Conservation (phyloP, 2,329 filamentous ascomycete species). For the Verruconis gallopava region DNA sequence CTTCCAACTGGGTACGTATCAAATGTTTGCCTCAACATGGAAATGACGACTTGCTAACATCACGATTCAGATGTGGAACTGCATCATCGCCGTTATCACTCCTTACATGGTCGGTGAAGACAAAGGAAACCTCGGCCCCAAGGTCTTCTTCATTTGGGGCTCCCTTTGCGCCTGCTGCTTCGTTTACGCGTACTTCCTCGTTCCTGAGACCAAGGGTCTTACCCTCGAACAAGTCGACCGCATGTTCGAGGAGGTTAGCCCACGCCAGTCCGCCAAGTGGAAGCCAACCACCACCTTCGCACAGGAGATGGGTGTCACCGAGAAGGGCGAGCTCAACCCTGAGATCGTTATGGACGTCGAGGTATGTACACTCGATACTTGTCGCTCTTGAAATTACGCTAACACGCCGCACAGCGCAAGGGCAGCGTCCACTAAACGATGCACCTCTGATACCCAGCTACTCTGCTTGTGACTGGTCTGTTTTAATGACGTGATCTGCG, state of each 20-base stretch:
- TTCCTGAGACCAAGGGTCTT: constrained; percentile 27
- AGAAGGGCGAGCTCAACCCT: constrained; percentile 8
- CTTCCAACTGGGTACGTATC: constrained; percentile 91
- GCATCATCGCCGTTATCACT: constrained; percentile 52
- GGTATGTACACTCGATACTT: no score
- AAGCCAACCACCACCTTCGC: constrained; percentile 59
- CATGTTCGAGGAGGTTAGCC: constrained; percentile 80
- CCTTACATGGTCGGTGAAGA: constrained; percentile 55
- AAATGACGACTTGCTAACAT: background rate
- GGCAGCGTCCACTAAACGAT: no score
- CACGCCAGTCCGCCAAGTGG: constrained; percentile 66
- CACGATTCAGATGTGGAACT: constrained; percentile 89
- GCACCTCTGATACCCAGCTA: no score
- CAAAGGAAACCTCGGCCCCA: constrained; percentile 38
- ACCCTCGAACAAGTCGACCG: constrained; percentile 31
- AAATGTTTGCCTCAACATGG: background rate
- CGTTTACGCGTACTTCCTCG: constrained; percentile 36
- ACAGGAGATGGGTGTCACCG: constrained; percentile 21
- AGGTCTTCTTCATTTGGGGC: constrained; percentile 37
- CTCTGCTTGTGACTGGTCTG: no score
- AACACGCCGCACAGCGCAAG: no score
- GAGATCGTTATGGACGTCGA: constrained; percentile 10
- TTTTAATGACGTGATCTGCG: no score
- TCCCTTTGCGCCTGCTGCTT: constrained; percentile 28
- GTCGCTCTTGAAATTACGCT: no score